Evolutionary conservation across 768 basidiomycete species (phyloP).

Genomic region (Hericium erinaceus): DNA sequence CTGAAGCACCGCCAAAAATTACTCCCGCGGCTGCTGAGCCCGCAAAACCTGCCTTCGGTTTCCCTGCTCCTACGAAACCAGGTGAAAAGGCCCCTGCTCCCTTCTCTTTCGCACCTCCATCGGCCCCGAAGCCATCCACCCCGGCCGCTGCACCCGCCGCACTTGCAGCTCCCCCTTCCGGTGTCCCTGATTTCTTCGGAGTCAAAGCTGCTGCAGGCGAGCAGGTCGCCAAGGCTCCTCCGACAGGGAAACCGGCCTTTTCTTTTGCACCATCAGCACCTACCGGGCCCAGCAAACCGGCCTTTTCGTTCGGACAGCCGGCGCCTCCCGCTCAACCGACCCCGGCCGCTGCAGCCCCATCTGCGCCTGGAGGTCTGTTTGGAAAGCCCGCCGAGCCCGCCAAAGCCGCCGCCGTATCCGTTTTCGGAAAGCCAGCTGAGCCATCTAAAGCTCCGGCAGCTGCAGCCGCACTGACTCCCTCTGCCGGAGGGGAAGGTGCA

Average conservation of each 20-base stretch:
- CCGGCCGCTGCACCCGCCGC: slow-evolving; percentile 1
- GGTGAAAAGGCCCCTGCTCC: not conserved
- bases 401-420: not conserved
- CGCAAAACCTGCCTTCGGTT: too few species aligned
- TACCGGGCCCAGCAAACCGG: too few species aligned
- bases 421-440: not conserved
- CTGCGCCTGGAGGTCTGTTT: not conserved
- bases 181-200: slow-evolving; percentile 22
- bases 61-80: not conserved
- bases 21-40: too few species aligned
- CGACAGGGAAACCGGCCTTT: too few species aligned
- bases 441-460: not conserved
- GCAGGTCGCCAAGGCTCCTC: not conserved
- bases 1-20: not conserved
- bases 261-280: too few species aligned
- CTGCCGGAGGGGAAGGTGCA: slow-evolving; percentile 2
- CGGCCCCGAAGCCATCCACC: slow-evolving; percentile 2
- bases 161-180: not conserved
- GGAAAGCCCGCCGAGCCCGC: not conserved
- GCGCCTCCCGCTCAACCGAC: not conserved
- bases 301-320: too few species aligned
- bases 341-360: not conserved
- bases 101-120: not conserved
- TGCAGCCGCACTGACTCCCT: not conserved
- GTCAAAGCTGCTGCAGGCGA: slow-evolving; percentile 5